Base-by-base conservation (phyloP, 208 protist species). In the Tetramitus jugosus region DNA sequence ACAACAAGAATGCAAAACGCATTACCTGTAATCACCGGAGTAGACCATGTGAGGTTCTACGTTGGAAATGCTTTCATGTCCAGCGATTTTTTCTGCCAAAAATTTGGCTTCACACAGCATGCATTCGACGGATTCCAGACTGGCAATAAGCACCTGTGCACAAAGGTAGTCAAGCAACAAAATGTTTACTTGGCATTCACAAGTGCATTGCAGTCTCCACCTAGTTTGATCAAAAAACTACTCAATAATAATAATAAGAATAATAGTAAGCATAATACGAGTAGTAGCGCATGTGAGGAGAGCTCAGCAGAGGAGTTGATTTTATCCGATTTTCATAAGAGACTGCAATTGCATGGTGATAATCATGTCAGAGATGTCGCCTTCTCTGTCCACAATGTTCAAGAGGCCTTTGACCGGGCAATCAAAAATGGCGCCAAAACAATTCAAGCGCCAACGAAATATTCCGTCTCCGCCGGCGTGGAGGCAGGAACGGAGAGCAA, bases 111-210 rank as follows among this genome's bases (percentile, higher is more conserved):
- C 29, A 39, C 3, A 35, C 45, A 45, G 29, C 17, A 29, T 43
- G 75, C 46, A 35, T 78, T 42, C 31, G n/a, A 40, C 33, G 49
- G 49, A 23, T 39, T 62, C 3, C 31, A 62, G 29, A 62, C 45
- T 42, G 29, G 75, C 20, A 37, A 65, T 52, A 29, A 52, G 17
- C n/a, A 53, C 1, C 23, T 53, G 20, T 52, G 13, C 23, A 72
- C 46, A 35, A 23, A 78, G 37, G 49, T 62, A 39, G 7, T 78
- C 3, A 0, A 26, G 60, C 75, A 78, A 39, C 23, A 42, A 10
- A 14, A 71, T 8, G 86, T 86, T 46, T 40, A 81, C 35, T 87
- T 91, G 39, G 82, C 83, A 1, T 92, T 93, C 68, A 40, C 78
- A 52, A 2, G 10, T 45, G 6, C 62, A n/a, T n/a, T n/a, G n/a